Evolutionary conservation across 2,329 filamentous ascomycete genomes (phyloP).

Genomic region (Hirsutella rhossiliensis): DNA sequence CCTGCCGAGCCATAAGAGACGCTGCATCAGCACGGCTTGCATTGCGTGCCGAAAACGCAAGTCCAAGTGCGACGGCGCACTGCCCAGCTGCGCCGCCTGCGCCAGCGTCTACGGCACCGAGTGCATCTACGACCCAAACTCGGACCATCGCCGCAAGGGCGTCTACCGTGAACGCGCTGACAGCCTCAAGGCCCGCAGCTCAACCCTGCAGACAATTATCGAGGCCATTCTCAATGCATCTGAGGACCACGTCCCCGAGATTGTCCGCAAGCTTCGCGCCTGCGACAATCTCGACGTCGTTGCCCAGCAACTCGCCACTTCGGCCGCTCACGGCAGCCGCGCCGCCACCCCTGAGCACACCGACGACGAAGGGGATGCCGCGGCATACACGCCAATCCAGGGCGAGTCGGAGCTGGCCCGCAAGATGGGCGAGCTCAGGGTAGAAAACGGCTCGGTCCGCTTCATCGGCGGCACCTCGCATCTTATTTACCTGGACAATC

Average conservation of each 20-base stretch:
- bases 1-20: conserved; percentile 47
- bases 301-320: conserved; percentile 39
- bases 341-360: conserved; percentile 21
- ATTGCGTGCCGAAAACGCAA: conserved; percentile 70
- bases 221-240: conserved; percentile 85
- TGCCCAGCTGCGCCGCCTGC: conserved; percentile 90
- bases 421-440: conserved; percentile 82
- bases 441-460: conserved; percentile 78
- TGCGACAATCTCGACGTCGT: conserved; percentile 57
- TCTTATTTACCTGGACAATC: conserved; percentile 64
- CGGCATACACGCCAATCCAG: conserved; percentile 27
- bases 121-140: conserved; percentile 92
- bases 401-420: conserved; percentile 74
- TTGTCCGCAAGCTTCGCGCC: conserved; percentile 79
- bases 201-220: conserved; percentile 83
- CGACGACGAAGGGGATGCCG: conserved; percentile 23
- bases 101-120: conserved; percentile 83
- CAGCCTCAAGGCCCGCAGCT: conserved; percentile 72
- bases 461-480: conserved; percentile 94
- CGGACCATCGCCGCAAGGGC: conserved; percentile 89
- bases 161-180: conserved; percentile 94
- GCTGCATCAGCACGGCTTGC: conserved; percentile 76
- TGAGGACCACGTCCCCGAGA: conserved; percentile 70
- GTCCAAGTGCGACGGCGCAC: conserved; percentile 83
- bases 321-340: conserved; percentile 15